Conservation (phyloP, 768 basidiomycete species). For the Agrocybe pediades region DNA sequence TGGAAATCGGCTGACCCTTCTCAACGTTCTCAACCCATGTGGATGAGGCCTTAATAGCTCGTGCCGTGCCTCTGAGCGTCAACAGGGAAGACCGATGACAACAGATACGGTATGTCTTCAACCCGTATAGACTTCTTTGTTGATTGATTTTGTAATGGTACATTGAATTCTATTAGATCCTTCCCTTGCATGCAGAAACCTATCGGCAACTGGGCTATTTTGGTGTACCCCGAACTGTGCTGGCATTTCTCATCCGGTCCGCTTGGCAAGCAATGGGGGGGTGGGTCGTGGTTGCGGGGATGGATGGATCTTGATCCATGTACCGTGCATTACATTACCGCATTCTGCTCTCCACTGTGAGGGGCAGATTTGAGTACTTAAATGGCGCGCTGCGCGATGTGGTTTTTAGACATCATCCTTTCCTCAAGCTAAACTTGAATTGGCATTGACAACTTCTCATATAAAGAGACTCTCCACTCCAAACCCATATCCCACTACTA, state of each 20-base stretch:
- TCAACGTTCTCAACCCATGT: background rate
- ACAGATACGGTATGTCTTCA: constrained; percentile 4
- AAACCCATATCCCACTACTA: constrained; percentile 1
- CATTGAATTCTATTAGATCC: constrained; percentile 4
- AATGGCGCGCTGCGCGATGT: constrained; percentile 8
- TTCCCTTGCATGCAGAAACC: constrained; percentile 3
- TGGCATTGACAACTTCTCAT: background rate
- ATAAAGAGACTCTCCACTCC: background rate
- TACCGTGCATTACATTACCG: constrained; percentile 5
- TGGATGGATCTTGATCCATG: background rate
- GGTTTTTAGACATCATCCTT: constrained; percentile 1
- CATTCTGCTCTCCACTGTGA: background rate
- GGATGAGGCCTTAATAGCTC: background rate
- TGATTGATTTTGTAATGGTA: background rate
- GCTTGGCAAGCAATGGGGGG: constrained; percentile 4
- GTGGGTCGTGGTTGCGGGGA: background rate
- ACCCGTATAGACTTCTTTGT: background rate
- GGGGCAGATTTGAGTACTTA: constrained; percentile 5
- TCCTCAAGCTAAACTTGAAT: background rate
- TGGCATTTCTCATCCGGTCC: constrained; percentile 7
- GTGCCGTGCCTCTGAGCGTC: background rate
- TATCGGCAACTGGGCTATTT: background rate
- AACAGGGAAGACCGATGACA: background rate
- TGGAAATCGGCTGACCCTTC: constrained; percentile 8
- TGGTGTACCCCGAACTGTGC: background rate